A percentile compares a stretch with the other conserved stretches of the same genome.
These are phyloP conservation scores for Malassezia caprae DNA, from an alignment of 1,284 basidiomycete species.

Conservation along the genomic window DNA sequence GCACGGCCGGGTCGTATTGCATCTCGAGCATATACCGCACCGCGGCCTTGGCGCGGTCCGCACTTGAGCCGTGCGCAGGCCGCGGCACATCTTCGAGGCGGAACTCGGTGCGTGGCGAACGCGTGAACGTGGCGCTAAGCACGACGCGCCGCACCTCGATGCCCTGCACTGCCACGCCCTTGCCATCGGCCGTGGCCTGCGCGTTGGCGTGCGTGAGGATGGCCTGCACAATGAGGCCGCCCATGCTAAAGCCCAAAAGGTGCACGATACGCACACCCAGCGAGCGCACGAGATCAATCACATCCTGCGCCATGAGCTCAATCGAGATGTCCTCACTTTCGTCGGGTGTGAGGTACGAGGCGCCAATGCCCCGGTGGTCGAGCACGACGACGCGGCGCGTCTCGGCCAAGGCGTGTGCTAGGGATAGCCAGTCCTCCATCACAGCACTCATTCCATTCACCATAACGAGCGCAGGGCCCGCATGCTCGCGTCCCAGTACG, in stretches of 20 bases:
- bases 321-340: conserved; percentile 30
- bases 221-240: conserved; percentile 37
- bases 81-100: conserved; percentile 10
- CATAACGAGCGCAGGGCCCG: conserved; percentile 24
- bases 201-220: conserved; percentile 23
- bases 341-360: conserved; percentile 22
- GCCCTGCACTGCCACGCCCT: conserved; percentile 13
- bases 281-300: conserved; percentile 22
- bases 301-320: conserved; percentile 32
- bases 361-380: conserved; percentile 41
- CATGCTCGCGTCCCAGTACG: conserved; percentile 9
- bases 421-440: conserved; percentile 38
- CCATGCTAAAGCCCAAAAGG: conserved; percentile 43
- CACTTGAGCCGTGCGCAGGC: not conserved
- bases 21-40: conserved; percentile 25
- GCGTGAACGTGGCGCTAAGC: conserved; percentile 38
- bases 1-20: conserved; percentile 32
- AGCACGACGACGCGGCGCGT: conserved; percentile 29
- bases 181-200: not conserved
- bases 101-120: conserved; percentile 34
- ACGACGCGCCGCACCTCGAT: conserved; percentile 27
- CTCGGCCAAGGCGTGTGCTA: conserved; percentile 24
- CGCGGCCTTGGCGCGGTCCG: conserved; percentile 21
- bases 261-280: conserved; percentile 24
- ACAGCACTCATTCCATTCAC: conserved; percentile 42